Percentiles rank a stretch among this genome's conserved stretches.
Conservation (phyloP, 2,329 filamentous ascomycete species). For the Periconia macrospinosa region DNA sequence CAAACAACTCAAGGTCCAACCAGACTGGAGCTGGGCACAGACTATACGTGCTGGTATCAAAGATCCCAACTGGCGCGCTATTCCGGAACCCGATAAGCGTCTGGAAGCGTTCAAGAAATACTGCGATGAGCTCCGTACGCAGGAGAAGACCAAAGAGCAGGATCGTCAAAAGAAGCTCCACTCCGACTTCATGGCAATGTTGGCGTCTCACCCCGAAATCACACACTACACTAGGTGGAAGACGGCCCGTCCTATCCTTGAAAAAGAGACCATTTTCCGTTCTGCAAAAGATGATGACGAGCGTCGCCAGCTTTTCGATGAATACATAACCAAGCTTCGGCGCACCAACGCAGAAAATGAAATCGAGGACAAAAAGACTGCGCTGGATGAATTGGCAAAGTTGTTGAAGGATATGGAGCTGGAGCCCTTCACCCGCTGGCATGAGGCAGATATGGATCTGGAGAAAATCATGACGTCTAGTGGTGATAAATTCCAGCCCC, state of each 20-base stretch:
- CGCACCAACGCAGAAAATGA: conserved; percentile 79
- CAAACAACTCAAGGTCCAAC: conserved; percentile 79
- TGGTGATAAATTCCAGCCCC: conserved; percentile 77
- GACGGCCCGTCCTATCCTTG: conserved; percentile 89
- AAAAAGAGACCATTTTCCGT: conserved; percentile 93
- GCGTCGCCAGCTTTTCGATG: conserved; percentile 86
- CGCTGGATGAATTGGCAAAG: conserved; percentile 79
- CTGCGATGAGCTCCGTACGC: conserved; percentile 81
- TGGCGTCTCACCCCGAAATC: conserved; percentile 94
- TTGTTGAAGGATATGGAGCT: conserved; percentile 79
- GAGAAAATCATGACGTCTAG: conserved; percentile 76
- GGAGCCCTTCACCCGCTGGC: conserved; percentile 93
- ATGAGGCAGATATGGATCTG: conserved; percentile 82
- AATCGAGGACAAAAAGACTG: conserved; percentile 70
- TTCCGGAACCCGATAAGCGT: conserved; percentile 89
- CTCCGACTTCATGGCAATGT: conserved; percentile 92
- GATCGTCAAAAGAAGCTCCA: conserved; percentile 90
- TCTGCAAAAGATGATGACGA: conserved; percentile 87
- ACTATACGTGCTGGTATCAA: conserved; percentile 82
- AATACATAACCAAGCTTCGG: conserved; percentile 85
- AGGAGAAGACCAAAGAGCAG: conserved; percentile 93
- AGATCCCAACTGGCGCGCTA: conserved; percentile 88
- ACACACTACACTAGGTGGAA: conserved; percentile 97
- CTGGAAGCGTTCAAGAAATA: conserved; percentile 94
- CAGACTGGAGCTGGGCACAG: conserved; percentile 92